Conservation (phyloP, 2,329 filamentous ascomycete species). For the Xylaria sp. region DNA sequence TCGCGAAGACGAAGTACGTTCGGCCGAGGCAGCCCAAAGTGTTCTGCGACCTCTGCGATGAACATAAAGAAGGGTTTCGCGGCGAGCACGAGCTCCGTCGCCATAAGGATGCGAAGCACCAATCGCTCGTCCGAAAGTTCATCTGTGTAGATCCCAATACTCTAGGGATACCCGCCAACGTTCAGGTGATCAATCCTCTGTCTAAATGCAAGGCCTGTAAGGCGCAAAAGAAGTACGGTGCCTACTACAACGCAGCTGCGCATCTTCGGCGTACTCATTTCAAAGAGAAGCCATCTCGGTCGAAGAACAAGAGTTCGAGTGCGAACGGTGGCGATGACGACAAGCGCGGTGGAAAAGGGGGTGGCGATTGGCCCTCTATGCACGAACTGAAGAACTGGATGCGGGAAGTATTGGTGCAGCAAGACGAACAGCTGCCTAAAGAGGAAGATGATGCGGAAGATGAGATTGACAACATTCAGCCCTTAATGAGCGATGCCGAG, state of each 20-base stretch:
- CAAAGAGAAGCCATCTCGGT: slow-evolving; percentile 53
- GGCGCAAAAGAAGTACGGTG: slow-evolving; percentile 72
- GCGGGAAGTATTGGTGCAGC: slow-evolving; percentile 44
- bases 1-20: slow-evolving; percentile 42
- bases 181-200: slow-evolving; percentile 58
- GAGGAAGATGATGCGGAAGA: slow-evolving; percentile 38
- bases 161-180: slow-evolving; percentile 38
- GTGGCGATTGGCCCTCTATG: slow-evolving; percentile 53
- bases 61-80: slow-evolving; percentile 72
- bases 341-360: slow-evolving; percentile 50
- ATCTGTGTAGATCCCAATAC: slow-evolving; percentile 51
- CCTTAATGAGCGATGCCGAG: slow-evolving; percentile 23
- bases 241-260: slow-evolving; percentile 91
- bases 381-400: slow-evolving; percentile 56
- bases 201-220: slow-evolving; percentile 79
- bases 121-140: slow-evolving; percentile 48
- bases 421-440: slow-evolving; percentile 28
- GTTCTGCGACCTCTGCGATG: slow-evolving; percentile 62
- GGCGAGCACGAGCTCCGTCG: slow-evolving; percentile 77
- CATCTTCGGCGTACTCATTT: slow-evolving; percentile 88
- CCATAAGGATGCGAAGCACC: slow-evolving; percentile 63
- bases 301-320: slow-evolving; percentile 37
- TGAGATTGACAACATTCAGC: slow-evolving; percentile 34
- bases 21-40: slow-evolving; percentile 68
- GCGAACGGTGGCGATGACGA: slow-evolving; percentile 37